Conservation (phyloP, 805 yeast genomes). For the Schizosaccharomyces cryophilus region DNA sequence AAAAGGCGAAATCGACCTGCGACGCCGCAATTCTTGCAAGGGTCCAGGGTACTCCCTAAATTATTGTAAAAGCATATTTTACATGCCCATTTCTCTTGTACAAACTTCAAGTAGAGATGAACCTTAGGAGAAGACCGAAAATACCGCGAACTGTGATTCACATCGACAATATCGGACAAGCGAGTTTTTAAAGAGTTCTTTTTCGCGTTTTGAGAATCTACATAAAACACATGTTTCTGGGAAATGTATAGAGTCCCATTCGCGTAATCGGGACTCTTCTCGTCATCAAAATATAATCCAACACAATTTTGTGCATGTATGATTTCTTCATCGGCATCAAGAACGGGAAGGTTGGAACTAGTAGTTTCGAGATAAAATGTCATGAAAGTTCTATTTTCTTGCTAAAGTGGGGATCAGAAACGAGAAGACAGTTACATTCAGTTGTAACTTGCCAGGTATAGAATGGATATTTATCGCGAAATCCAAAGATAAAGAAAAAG, state of each 20-base stretch:
- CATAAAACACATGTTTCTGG: background rate
- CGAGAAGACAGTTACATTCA: too few species aligned
- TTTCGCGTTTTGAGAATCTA: background rate
- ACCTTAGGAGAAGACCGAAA: constrained; percentile 2
- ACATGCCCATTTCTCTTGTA: background rate
- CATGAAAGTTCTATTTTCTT: background rate
- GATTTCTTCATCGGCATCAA: background rate
- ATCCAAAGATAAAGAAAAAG: background rate
- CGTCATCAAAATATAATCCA: background rate
- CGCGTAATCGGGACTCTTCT: background rate
- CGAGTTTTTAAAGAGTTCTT: background rate
- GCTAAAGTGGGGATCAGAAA: background rate
- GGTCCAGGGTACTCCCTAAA: background rate
- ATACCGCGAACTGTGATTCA: background rate
- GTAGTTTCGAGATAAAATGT: background rate
- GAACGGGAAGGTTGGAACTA: background rate
- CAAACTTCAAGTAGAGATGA: background rate
- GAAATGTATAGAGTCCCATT: background rate
- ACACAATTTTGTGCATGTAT: background rate
- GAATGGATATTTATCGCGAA: too few species aligned
- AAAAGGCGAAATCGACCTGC: background rate
- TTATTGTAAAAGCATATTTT: background rate
- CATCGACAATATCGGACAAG: background rate
- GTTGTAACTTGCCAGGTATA: too few species aligned
- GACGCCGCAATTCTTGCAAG: background rate